Percentiles rank a stretch among this genome's conserved stretches.
Conservation (phyloP, 306 rosid species). For the Biancaea sappan region DNA sequence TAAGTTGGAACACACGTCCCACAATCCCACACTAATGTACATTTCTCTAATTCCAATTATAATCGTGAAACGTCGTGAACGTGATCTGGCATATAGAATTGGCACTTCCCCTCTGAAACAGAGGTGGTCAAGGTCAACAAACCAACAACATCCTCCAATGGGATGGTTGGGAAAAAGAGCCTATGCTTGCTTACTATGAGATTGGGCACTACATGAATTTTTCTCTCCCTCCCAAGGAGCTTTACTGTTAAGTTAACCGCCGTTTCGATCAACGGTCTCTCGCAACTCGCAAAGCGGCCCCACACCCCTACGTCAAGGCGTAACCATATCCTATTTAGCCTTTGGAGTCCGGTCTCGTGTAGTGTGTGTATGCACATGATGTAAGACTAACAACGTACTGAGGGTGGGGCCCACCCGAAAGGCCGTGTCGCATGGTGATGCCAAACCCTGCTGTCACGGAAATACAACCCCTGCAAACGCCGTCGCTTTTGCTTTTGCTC, state of each 20-base stretch:
- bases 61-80: too few species aligned
- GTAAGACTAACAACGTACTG: neutral
- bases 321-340: too few species aligned
- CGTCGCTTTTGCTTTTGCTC: conserved; percentile 58
- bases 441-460: conserved; percentile 47
- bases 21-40: too few species aligned
- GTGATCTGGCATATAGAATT: too few species aligned
- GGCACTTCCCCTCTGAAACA: conserved; percentile 8
- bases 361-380: too few species aligned
- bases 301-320: conserved; percentile 27
- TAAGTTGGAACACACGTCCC: neutral
- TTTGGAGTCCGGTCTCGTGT: too few species aligned
- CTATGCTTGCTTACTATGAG: conserved; percentile 4
- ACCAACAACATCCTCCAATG: neutral
- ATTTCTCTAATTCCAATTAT: too few species aligned
- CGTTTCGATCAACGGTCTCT: conserved; percentile 52
- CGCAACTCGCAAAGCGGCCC: neutral
- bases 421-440: conserved; percentile 56
- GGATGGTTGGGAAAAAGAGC: conserved; percentile 14
- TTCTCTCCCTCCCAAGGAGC: neutral
- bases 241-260: conserved; percentile 42
- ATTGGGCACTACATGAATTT: conserved; percentile 9
- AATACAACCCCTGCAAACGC: conserved; percentile 63
- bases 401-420: conserved; percentile 48
- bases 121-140: neutral